Evolutionary conservation across 306 rosid species (phyloP).

Genomic region (Carpinus viminea): DNA sequence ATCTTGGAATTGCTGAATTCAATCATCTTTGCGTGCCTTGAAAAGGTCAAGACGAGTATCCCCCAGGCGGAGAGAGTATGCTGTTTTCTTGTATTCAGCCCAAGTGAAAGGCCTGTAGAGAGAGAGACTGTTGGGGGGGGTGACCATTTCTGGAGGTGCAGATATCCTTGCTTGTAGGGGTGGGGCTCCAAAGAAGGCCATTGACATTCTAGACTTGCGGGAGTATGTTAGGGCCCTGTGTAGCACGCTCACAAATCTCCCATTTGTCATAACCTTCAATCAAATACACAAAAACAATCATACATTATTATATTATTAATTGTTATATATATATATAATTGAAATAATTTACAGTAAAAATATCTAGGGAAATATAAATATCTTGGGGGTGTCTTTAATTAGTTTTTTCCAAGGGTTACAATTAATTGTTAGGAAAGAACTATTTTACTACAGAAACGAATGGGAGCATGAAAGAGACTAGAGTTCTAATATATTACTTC

Average conservation of each 20-base stretch:
- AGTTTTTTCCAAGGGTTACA: too few relatives aligned
- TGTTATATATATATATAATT: too few relatives aligned
- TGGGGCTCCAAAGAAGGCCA: conserved; percentile 72
- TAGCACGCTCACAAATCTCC: conserved; percentile 69
- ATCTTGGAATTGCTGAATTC: background rate
- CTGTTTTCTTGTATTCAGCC: conserved; percentile 74
- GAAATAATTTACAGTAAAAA: too few relatives aligned
- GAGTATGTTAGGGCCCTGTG: conserved; percentile 69
- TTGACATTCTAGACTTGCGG: conserved; percentile 57
- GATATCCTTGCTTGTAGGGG: conserved; percentile 43
- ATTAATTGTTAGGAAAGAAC: too few relatives aligned
- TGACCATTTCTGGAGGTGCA: conserved; percentile 56
- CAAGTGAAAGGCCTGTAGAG: conserved; percentile 73
- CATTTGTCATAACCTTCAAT: conserved; percentile 78
- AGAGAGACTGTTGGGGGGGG: conserved; percentile 44
- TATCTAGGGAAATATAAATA: too few relatives aligned
- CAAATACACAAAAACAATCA: background rate
- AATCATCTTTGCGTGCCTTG: background rate
- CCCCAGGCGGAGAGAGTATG: conserved; percentile 58
- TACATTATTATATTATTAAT: too few relatives aligned
- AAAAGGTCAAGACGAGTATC: conserved; percentile 63
- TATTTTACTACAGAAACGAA: background rate
- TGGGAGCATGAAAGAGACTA: background rate
- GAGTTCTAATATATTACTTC: background rate
- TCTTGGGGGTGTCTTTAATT: too few relatives aligned